phyloP scores from a whole-genome alignment of 192 early-diverging fungal species.

The Backusella sp. region DNA sequence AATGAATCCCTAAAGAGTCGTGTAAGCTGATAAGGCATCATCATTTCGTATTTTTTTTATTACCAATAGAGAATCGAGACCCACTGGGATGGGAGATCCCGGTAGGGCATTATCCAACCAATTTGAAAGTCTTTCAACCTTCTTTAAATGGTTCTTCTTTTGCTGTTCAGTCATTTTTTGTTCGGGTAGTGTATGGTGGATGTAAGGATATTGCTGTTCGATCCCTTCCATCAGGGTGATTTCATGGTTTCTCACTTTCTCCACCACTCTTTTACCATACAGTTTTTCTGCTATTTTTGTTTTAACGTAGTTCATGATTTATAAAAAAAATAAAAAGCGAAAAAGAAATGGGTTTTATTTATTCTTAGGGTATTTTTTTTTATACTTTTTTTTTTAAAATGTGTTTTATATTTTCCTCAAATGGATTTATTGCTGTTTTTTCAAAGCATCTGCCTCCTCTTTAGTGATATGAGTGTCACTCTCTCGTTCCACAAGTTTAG shows the following conservation, averaged over 20 bases:
- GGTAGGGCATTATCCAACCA: constrained; percentile 31
- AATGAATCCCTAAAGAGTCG: constrained; percentile 14
- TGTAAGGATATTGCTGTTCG: constrained; percentile 6
- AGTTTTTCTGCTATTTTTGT: neutral
- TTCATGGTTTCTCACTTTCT: neutral
- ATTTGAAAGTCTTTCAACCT: constrained; percentile 4
- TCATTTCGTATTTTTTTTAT: too few species aligned
- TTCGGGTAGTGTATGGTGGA: neutral
- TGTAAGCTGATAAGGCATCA: too few species aligned
- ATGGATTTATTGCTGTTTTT: neutral
- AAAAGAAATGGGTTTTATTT: neutral
- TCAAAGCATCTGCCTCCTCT: neutral
- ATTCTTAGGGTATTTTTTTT: neutral
- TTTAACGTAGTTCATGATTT: constrained; percentile 12
- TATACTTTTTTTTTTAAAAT: neutral
- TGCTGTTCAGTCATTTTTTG: neutral
- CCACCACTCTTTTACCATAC: neutral
- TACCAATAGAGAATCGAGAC: constrained; percentile 24
- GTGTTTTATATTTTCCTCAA: neutral
- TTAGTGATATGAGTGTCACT: neutral
- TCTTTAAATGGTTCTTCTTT: constrained; percentile 10
- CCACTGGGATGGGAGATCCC: constrained; percentile 25
- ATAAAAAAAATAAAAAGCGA: neutral
- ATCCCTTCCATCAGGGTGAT: neutral
- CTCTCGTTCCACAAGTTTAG: constrained; percentile 42